Evolutionary conservation across 192 early-diverging fungal species (phyloP).

Genomic region (Mortierella hygrophila): DNA sequence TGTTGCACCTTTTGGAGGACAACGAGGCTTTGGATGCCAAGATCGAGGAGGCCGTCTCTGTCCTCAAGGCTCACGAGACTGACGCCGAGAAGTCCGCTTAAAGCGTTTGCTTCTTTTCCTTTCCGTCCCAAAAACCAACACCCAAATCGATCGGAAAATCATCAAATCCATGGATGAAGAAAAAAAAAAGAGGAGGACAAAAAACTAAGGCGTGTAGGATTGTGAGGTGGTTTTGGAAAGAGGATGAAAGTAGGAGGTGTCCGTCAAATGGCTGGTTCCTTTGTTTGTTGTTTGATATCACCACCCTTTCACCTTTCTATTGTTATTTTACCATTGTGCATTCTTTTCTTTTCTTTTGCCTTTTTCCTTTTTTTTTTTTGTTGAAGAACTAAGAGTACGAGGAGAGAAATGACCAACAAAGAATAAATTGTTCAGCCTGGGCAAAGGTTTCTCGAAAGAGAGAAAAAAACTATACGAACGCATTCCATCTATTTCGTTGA

Average conservation of each 20-base stretch:
- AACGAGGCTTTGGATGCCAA: conserved; percentile 64
- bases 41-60: conserved; percentile 53
- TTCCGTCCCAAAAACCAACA: background rate
- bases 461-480: conserved; percentile 16
- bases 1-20: conserved; percentile 91
- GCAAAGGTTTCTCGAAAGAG: conserved; percentile 26
- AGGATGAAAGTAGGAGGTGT: background rate
- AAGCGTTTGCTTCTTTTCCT: background rate
- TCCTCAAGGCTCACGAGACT: conserved; percentile 47
- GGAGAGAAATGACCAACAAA: conserved; percentile 12
- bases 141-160: conserved; percentile 8
- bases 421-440: conserved; percentile 20
- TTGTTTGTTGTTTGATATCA: background rate
- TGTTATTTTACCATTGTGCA: background rate
- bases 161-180: conserved; percentile 1
- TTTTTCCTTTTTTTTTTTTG: conserved; percentile 5
- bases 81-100: conserved; percentile 47
- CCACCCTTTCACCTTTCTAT: background rate
- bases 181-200: conserved; percentile 1
- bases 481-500: background rate
- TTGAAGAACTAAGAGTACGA: conserved; percentile 2
- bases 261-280: too few relatives aligned
- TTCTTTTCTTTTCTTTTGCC: background rate
- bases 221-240: background rate
- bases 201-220: background rate